Percentiles rank a stretch among this genome's conserved stretches.
phyloP scores from a whole-genome alignment of 352 stramenopile genomes.

The Pythium grandisporangium region DNA sequence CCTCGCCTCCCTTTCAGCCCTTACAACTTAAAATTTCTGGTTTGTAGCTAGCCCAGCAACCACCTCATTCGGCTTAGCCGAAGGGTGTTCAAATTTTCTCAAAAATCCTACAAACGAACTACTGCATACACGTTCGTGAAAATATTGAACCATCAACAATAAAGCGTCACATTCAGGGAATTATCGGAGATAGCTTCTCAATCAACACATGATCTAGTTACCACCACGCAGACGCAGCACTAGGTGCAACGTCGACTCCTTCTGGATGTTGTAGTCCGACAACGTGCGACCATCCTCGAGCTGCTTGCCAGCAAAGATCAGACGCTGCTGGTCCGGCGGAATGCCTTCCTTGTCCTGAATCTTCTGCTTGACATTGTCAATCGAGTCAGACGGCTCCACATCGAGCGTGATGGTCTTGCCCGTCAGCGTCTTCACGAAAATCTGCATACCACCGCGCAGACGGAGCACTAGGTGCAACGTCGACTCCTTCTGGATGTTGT shows the following conservation, averaged over 20 bases:
- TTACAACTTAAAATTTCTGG: neutral
- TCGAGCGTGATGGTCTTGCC: slow-evolving; percentile 91
- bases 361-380: slow-evolving; percentile 96
- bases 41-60: too few relatives aligned
- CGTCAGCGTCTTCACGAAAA: slow-evolving; percentile 92
- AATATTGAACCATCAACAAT: neutral
- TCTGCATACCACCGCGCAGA: too few relatives aligned
- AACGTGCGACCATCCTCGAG: slow-evolving; percentile 92
- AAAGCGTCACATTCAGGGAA: too few relatives aligned
- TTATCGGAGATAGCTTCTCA: too few relatives aligned
- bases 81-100: neutral
- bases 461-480: too few relatives aligned
- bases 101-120: neutral
- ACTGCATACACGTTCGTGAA: neutral
- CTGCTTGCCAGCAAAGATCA: slow-evolving; percentile 96
- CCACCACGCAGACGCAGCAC: slow-evolving; percentile 78
- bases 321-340: slow-evolving; percentile 90
- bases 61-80: neutral
- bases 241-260: slow-evolving; percentile 91
- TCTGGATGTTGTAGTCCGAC: slow-evolving; percentile 92
- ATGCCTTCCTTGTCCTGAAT: slow-evolving; percentile 93
- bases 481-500: slow-evolving; percentile 93
- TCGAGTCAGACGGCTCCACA: slow-evolving; percentile 88
- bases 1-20: neutral
- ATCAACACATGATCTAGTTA: slow-evolving; percentile 48